A percentile compares a stretch with the other conserved stretches of the same genome.
phyloP scores from a whole-genome alignment of 805 yeast species.

The Sugiyamaella boreocaroliniensis region DNA sequence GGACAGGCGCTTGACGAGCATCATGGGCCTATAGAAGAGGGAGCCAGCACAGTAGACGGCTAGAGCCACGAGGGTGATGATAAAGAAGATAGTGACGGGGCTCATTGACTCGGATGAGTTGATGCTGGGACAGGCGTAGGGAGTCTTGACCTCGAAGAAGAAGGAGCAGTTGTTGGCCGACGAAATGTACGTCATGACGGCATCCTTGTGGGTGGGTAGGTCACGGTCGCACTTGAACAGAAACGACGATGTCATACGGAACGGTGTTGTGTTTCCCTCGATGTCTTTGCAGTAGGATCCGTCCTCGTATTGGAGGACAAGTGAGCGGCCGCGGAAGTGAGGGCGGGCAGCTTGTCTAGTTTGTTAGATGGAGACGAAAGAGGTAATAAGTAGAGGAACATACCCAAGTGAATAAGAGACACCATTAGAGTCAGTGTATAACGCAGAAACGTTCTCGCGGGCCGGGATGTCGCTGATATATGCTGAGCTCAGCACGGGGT shows the following conservation, averaged over 20 bases:
- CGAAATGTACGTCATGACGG: conserved; percentile 63
- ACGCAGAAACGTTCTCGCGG: conserved; percentile 47
- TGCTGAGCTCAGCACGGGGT: conserved; percentile 39
- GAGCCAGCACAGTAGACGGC: conserved; percentile 30
- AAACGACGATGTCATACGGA: conserved; percentile 56
- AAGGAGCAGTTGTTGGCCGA: conserved; percentile 71
- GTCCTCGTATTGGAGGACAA: conserved; percentile 60
- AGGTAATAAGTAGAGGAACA: not conserved
- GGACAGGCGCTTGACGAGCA: conserved; percentile 4
- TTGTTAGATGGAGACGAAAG: not conserved
- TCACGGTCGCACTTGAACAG: conserved; percentile 78
- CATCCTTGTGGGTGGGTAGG: conserved; percentile 45
- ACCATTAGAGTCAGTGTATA: conserved; percentile 42
- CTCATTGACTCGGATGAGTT: conserved; percentile 51
- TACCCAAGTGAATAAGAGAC: conserved; percentile 50
- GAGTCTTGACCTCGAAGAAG: conserved; percentile 75
- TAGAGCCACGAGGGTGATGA: conserved; percentile 40
- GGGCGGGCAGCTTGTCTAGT: conserved; percentile 37
- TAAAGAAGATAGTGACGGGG: conserved; percentile 53
- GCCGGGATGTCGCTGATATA: conserved; percentile 26
- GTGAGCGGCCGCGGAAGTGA: conserved; percentile 60
- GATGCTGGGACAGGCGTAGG: conserved; percentile 80
- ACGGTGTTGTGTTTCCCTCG: conserved; percentile 37
- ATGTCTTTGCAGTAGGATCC: conserved; percentile 42
- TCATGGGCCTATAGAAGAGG: conserved; percentile 10